Base-by-base conservation (phyloP, 1,139 yeast species). In the Saccharomyces hybrid region DNA sequence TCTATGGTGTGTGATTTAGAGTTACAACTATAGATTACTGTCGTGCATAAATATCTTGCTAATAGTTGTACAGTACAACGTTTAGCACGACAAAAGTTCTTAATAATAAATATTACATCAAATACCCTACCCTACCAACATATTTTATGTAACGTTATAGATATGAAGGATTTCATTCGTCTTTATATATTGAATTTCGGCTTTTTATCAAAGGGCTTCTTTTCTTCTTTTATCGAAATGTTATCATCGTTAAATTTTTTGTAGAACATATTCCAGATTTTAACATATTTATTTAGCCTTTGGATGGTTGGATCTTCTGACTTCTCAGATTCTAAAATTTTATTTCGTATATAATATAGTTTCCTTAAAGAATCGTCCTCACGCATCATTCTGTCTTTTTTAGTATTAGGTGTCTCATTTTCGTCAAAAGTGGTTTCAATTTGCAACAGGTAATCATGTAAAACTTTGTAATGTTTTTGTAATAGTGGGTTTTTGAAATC, bases 381-480 rank as follows among this genome's bases (percentile, higher is more conserved):
- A 2, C 54, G 48, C 13, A 70, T 20, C 32, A 57, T 20, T 9
- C 50, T 46, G 23, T 52, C 48, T 9, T 41, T 50, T 26, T 52
- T 52, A 9, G 56, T 61, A 26, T 62, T 63, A 52, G 69, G 73
- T 8, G 58, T 58, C 30, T 41, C 28, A 47, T 56, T 50, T 0
- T 65, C 76, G 1, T 66, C 72, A 2, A 69, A 70, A 1, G 73
- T 71, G 14, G 77, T 70, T 56, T 81, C 86, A 14, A 79, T 78
- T 60, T 86, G 91, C 50, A 90, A 71, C 16, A 88, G 76, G 57
- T 82, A 81, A 55, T 87, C 86, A 63, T 84, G 84, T 27, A 89
- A 69, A 0, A 83, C 73, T 57, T 80, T 78, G 68, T 82, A 85
- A 63, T 84, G 86, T 74, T 82, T 84, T 56, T 82, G 83, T 48